Percentiles rank a stretch among this genome's conserved stretches.
phyloP scores from a whole-genome alignment of 2,329 filamentous ascomycete genomes.

The Ceratocystis lukuohia region DNA sequence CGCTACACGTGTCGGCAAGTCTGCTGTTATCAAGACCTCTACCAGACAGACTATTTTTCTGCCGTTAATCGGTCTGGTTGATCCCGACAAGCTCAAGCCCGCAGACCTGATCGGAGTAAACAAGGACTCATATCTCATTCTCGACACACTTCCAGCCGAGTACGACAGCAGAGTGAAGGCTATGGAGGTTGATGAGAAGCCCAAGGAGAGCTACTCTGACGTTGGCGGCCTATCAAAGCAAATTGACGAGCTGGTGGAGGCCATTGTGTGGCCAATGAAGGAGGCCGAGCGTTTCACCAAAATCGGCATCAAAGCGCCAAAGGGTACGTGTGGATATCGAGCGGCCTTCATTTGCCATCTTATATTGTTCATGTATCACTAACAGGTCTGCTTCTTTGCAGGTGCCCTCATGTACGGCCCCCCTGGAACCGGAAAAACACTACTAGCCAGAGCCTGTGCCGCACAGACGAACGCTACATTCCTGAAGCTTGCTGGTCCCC shows the following conservation, averaged over 20 bases:
- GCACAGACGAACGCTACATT: slow-evolving; percentile 98
- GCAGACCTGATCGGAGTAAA: slow-evolving; percentile 96
- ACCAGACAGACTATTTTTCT: slow-evolving; percentile 98
- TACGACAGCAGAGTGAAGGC: slow-evolving; percentile 98
- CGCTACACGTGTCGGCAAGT: slow-evolving; percentile 92
- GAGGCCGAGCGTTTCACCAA: slow-evolving; percentile 98
- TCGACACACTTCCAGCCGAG: slow-evolving; percentile 92
- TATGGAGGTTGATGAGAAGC: slow-evolving; percentile 99
- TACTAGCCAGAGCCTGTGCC: slow-evolving; percentile 87
- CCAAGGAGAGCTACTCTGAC: slow-evolving; percentile 96
- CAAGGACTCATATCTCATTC: slow-evolving; percentile 94
- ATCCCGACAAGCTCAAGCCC: slow-evolving; percentile 87
- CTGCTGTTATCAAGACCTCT: slow-evolving; percentile 97
- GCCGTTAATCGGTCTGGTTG: slow-evolving; percentile 89
- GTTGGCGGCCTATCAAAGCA: slow-evolving; percentile 97
- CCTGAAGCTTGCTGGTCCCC: slow-evolving; percentile 92
- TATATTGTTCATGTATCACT: slow-evolving; percentile 19
- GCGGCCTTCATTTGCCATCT: background rate
- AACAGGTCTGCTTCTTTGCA: slow-evolving; percentile 27
- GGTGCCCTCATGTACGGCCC: slow-evolving; percentile 97
- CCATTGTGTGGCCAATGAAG: slow-evolving; percentile 99
- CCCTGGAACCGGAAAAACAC: slow-evolving; percentile 79
- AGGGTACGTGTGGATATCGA: slow-evolving; percentile 53
- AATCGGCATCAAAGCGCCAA: slow-evolving; percentile 98
- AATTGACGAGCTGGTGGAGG: slow-evolving; percentile 96